Conservation (phyloP, 805 yeast species). For the Metahyphopichia silvanorum region DNA sequence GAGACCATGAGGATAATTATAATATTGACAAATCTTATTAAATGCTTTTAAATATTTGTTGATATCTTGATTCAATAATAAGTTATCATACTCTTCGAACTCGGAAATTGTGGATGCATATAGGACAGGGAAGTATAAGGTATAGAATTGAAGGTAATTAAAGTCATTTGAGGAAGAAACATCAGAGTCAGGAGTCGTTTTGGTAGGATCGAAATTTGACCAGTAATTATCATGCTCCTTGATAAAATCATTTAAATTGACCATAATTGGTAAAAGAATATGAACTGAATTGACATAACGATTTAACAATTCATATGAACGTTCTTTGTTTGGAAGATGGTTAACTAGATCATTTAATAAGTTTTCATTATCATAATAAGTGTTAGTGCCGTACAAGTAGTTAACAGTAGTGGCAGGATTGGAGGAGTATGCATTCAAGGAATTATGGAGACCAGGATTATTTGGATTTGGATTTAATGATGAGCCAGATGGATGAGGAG, state of each 20-base stretch:
- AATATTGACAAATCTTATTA: constrained; percentile 47
- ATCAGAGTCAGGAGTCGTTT: constrained; percentile 1
- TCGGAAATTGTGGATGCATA: constrained; percentile 60
- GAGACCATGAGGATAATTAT: constrained; percentile 48
- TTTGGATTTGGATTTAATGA: constrained; percentile 8
- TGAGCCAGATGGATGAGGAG: neutral
- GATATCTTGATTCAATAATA: constrained; percentile 45
- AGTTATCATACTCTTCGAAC: constrained; percentile 54
- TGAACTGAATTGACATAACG: constrained; percentile 53
- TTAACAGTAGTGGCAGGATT: constrained; percentile 32
- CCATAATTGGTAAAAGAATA: constrained; percentile 50
- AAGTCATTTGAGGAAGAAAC: constrained; percentile 14
- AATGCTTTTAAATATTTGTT: constrained; percentile 48
- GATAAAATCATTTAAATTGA: constrained; percentile 42
- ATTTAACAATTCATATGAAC: constrained; percentile 45
- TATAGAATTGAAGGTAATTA: constrained; percentile 42
- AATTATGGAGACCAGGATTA: constrained; percentile 21
- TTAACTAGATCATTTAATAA: constrained; percentile 35
- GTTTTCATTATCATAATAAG: constrained; percentile 32
- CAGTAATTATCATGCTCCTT: constrained; percentile 49
- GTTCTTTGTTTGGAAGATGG: constrained; percentile 42
- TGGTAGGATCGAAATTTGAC: constrained; percentile 25
- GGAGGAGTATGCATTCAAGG: constrained; percentile 27
- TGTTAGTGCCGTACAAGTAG: constrained; percentile 37
- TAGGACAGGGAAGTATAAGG: constrained; percentile 49